Conservation (phyloP, 1,284 basidiomycete genomes). For the Cutaneotrichosporon dermatis region DNA sequence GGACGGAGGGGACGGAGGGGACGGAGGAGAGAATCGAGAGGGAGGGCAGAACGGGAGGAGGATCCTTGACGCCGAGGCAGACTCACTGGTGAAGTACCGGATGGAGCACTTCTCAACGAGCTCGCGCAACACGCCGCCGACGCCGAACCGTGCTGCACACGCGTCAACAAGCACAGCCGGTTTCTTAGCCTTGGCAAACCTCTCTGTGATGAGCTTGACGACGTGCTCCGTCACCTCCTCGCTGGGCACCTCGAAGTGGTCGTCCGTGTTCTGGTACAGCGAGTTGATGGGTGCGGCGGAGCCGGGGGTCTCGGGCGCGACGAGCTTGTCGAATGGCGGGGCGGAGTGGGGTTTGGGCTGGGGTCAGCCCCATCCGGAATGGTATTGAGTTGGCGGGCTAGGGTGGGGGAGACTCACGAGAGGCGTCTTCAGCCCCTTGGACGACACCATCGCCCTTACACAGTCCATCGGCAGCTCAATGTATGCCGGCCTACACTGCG, state of each 20-base stretch:
- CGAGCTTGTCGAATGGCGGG: constrained; percentile 9
- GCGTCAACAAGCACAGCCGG: constrained; percentile 82
- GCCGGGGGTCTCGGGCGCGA: neutral
- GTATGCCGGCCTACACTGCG: constrained; percentile 77
- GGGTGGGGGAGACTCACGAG: no score
- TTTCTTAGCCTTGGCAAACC: constrained; percentile 62
- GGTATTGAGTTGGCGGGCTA: no score
- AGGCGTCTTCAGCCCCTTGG: constrained; percentile 57
- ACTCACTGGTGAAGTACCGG: constrained; percentile 60
- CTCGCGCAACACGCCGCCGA: constrained; percentile 63
- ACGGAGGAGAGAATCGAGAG: no score
- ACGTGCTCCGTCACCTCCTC: constrained; percentile 64
- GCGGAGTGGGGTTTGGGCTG: constrained; percentile 20
- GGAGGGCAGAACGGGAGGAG: no score
- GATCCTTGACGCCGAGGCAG: neutral
- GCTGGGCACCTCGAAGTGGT: constrained; percentile 51
- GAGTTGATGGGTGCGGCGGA: constrained; percentile 7
- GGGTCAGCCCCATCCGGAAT: no score
- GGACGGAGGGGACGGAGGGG: no score
- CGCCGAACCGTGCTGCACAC: constrained; percentile 76
- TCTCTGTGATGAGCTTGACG: constrained; percentile 65
- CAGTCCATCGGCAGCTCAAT: constrained; percentile 82
- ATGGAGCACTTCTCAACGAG: constrained; percentile 67
- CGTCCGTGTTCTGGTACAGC: constrained; percentile 5
- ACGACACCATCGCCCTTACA: constrained; percentile 64